A percentile compares a stretch with the other conserved stretches of the same genome.
phyloP scores from a whole-genome alignment of 352 stramenopile genomes.

The Phytopythium montanum region DNA sequence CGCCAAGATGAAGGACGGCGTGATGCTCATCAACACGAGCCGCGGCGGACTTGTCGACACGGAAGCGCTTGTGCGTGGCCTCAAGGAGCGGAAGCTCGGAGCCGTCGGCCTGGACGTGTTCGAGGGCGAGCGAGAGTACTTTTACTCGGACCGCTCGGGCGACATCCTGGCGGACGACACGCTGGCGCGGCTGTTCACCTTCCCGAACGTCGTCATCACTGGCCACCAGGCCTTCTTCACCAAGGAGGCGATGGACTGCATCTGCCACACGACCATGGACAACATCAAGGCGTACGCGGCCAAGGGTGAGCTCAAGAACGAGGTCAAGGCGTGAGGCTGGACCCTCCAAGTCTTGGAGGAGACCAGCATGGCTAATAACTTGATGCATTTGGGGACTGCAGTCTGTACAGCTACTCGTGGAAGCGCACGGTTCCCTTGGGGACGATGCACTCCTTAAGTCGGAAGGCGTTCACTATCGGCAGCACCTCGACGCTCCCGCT shows the following conservation, averaged over 20 bases:
- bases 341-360: no score
- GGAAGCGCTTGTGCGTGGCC: no score
- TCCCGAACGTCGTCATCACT: conserved; percentile 81
- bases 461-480: conserved; percentile 15
- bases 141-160: conserved; percentile 76
- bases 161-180: conserved; percentile 63
- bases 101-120: conserved; percentile 88
- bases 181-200: conserved; percentile 75
- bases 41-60: no score
- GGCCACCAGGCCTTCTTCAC: conserved; percentile 83
- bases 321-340: conserved; percentile 50
- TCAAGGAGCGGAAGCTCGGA: no score
- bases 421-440: conserved; percentile 28
- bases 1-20: no score
- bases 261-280: conserved; percentile 64
- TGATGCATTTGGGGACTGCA: neutral
- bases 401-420: neutral
- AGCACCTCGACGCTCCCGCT: conserved; percentile 17
- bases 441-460: conserved; percentile 39
- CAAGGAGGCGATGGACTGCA: conserved; percentile 68
- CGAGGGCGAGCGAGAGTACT: conserved; percentile 71
- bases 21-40: no score
- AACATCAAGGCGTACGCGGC: conserved; percentile 63
- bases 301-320: conserved; percentile 43
- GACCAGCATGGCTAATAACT: no score